Evolutionary conservation across 768 basidiomycete genomes (phyloP).

Genomic region (Suillus brevipes): DNA sequence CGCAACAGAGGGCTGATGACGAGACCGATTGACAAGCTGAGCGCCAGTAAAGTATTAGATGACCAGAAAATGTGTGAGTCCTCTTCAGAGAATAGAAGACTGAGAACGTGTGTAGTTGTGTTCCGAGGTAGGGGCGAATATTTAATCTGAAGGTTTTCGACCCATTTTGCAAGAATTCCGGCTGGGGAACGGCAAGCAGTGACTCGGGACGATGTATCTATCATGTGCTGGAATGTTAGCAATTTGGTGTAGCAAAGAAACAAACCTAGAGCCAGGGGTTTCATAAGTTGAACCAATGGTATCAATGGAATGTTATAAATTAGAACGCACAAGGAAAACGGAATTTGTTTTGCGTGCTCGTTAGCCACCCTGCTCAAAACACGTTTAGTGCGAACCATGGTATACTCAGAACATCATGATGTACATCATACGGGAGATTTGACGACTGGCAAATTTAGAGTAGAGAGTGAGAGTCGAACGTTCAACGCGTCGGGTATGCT

Average conservation of each 20-base stretch:
- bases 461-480: neutral
- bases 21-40: too few relatives aligned
- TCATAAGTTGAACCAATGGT: constrained; percentile 4
- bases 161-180: constrained; percentile 46
- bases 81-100: constrained; percentile 83
- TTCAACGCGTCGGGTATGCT: neutral
- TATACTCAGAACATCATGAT: neutral
- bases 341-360: constrained; percentile 23
- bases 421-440: neutral
- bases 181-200: constrained; percentile 36
- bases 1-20: too few relatives aligned
- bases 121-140: constrained; percentile 51
- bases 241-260: constrained; percentile 50
- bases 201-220: constrained; percentile 20
- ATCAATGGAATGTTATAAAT: neutral
- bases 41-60: too few relatives aligned
- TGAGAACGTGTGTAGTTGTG: constrained; percentile 63
- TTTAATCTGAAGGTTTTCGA: constrained; percentile 37
- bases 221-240: constrained; percentile 28
- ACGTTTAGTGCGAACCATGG: neutral
- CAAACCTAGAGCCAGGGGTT: constrained; percentile 38
- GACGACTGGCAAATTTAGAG: neutral
- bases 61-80: constrained; percentile 43
- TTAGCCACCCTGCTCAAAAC: neutral
- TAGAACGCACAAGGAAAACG: constrained; percentile 46